Evolutionary conservation across 2,329 filamentous ascomycete species (phyloP).

Genomic region (Graphiopsis chlorocephala): DNA sequence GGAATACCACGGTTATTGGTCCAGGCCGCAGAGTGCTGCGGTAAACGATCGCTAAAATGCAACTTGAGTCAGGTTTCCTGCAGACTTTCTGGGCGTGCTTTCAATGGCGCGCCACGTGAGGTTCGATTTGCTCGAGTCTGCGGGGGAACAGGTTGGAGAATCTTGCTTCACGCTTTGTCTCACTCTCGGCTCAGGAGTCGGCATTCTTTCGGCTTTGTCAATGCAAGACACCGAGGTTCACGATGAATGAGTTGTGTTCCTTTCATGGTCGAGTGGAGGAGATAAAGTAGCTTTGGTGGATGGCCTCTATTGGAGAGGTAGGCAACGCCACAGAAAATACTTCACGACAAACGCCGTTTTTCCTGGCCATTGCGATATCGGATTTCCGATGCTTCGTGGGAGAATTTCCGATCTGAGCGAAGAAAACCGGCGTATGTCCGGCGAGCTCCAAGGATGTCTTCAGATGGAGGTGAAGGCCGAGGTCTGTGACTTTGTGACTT

Average conservation of each 20-base stretch:
- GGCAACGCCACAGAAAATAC: background rate
- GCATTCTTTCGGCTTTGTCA: background rate
- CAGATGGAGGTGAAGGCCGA: slow-evolving; percentile 8
- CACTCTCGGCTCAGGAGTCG: background rate
- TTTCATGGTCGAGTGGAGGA: background rate
- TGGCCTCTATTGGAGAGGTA: background rate
- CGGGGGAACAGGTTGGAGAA: background rate
- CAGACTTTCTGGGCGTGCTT: slow-evolving; percentile 1
- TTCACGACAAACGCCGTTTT: background rate
- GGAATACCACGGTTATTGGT: background rate
- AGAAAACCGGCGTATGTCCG: background rate
- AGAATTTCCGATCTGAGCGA: background rate
- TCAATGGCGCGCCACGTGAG: slow-evolving; percentile 3
- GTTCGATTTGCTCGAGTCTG: background rate
- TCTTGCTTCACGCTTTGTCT: background rate
- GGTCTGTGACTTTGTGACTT: background rate
- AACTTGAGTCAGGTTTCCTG: background rate
- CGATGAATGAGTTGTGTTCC: background rate
- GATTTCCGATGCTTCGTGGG: background rate
- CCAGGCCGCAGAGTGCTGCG: background rate
- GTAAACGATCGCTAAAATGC: background rate
- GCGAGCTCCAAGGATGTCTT: background rate
- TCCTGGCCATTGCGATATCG: background rate
- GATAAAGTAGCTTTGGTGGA: background rate
- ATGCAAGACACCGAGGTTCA: background rate